Evolutionary conservation across 225 moss, liverwort and hornwort species (phyloP).

Genomic region (Straminergon stramineum): DNA sequence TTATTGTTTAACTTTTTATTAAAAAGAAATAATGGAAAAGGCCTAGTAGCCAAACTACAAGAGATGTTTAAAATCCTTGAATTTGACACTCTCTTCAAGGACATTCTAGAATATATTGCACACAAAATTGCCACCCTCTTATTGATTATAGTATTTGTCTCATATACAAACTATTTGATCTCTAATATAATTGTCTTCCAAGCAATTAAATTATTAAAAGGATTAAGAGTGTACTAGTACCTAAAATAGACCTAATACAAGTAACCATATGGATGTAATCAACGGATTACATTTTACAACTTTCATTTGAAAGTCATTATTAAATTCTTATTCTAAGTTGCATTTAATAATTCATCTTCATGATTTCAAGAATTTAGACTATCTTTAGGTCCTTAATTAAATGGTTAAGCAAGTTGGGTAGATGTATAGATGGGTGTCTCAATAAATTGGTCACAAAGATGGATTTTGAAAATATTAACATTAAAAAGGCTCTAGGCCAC

Average conservation of each 20-base stretch:
- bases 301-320: not conserved
- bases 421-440: no score
- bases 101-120: fast-evolving
- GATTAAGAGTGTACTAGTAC: fast-evolving
- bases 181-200: not conserved
- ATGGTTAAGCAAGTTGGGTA: not conserved
- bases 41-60: not conserved
- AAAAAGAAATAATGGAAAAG: fast-evolving
- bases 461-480: no score
- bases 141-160: not conserved
- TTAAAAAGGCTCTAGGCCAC: no score
- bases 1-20: not conserved
- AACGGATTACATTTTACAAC: not conserved
- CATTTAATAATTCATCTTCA: not conserved
- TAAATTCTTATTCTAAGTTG: not conserved
- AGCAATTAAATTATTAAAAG: not conserved
- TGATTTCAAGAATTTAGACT: not conserved
- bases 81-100: not conserved
- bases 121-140: not conserved
- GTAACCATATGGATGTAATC: not conserved
- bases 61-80: fast-evolving
- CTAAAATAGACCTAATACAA: not conserved
- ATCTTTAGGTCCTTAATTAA: not conserved
- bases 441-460: no score
- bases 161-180: not conserved